A percentile compares a stretch with the other conserved stretches of the same genome.
Conservation (phyloP, 371 early-diverging fungal species). For the Syncephalastrum sp. region DNA sequence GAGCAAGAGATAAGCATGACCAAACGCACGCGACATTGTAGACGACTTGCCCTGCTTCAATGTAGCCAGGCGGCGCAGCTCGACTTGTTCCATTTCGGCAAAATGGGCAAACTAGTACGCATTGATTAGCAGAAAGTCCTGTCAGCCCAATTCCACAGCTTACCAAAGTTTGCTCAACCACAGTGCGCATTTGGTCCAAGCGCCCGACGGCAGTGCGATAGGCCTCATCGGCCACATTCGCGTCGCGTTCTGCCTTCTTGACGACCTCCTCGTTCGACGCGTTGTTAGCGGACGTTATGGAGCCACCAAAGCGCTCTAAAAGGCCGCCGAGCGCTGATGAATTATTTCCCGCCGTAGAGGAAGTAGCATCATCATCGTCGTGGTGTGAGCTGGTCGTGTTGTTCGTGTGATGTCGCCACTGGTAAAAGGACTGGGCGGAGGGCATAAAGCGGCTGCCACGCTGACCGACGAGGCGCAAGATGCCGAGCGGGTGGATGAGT, state of each 20-base stretch:
- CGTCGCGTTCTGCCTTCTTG: constrained; percentile 62
- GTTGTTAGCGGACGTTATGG: constrained; percentile 8
- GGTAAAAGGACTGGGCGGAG: constrained; percentile 63
- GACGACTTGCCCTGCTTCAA: constrained; percentile 43
- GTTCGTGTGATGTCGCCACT: constrained; percentile 54
- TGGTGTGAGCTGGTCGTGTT: constrained; percentile 24
- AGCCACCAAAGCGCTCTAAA: constrained; percentile 27
- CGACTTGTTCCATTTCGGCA: constrained; percentile 58
- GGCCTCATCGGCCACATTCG: constrained; percentile 61
- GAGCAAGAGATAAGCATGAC: neutral
- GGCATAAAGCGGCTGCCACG: constrained; percentile 70
- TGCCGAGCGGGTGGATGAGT: constrained; percentile 59
- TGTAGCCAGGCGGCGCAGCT: constrained; percentile 51
- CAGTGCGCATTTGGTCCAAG: constrained; percentile 66
- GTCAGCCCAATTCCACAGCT: constrained; percentile 23
- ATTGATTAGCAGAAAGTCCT: neutral
- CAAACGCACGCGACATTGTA: neutral
- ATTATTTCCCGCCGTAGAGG: constrained; percentile 1
- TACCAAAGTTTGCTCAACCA: constrained; percentile 71
- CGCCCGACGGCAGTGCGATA: constrained; percentile 63
- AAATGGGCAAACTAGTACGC: constrained; percentile 56
- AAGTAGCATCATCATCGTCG: constrained; percentile 18
- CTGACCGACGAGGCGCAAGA: constrained; percentile 69
- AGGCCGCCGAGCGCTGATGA: constrained; percentile 28
- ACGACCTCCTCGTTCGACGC: constrained; percentile 30